Evolutionary conservation across 306 rosid species (phyloP).

Genomic region (Sindora glabra): DNA sequence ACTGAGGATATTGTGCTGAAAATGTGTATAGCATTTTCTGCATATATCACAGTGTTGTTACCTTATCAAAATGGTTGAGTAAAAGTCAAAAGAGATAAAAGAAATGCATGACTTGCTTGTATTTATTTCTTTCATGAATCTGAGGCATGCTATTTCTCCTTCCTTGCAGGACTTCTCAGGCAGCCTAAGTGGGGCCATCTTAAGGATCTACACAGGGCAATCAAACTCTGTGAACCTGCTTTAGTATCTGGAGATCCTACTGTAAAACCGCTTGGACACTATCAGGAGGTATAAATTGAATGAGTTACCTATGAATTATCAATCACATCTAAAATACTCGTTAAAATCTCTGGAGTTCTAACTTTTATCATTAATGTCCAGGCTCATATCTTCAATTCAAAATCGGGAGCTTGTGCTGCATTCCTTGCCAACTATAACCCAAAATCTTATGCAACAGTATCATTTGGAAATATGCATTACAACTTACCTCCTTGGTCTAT

Average conservation of each 20-base stretch:
- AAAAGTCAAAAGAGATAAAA: background rate
- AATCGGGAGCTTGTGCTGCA: conserved; percentile 88
- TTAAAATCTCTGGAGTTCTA: conserved; percentile 1
- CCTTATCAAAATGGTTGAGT: background rate
- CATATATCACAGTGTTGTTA: too few species aligned
- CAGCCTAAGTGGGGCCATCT: conserved; percentile 98
- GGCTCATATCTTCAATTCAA: conserved; percentile 88
- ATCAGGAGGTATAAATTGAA: conserved; percentile 56
- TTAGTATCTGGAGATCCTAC: conserved; percentile 68
- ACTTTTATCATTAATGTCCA: conserved; percentile 14
- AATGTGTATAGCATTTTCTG: too few species aligned
- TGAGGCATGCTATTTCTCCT: background rate
- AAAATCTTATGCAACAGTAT: conserved; percentile 55
- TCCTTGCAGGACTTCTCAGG: conserved; percentile 58
- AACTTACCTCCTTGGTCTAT: conserved; percentile 98
- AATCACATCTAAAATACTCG: conserved; percentile 6
- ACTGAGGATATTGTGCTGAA: too few species aligned
- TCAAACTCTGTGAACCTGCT: conserved; percentile 89
- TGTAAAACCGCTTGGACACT: conserved; percentile 59
- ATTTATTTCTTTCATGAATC: background rate
- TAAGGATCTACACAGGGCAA: conserved; percentile 89
- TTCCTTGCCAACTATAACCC: conserved; percentile 83
- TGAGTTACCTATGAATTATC: background rate
- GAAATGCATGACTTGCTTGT: background rate
- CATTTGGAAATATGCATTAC: conserved; percentile 76